Base-by-base conservation (phyloP, 176 grass and related monocot genomes). In the Aegilops umbellulata region DNA sequence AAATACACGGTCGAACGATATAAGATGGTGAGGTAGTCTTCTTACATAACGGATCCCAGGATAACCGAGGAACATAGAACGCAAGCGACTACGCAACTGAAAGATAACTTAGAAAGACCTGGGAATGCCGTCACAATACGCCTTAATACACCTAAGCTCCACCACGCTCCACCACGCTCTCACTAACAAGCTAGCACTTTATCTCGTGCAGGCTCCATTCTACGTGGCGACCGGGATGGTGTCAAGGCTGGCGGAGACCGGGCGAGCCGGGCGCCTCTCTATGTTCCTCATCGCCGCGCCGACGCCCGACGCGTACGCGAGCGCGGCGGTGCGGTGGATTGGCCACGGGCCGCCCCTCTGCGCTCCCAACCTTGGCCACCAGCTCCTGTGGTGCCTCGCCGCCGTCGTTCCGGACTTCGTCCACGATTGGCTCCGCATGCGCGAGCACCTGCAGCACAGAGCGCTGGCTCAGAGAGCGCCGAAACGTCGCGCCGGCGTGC, bases 311-410 rank as follows among this genome's bases (percentile, higher is more conserved):
- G 44, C 47, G 3, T 93, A 87, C 38, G 91, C 85, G 5, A 67
- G 65, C 41, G 84, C 76, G 7, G 84, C 91, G 10, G 24, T 85
- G 22, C 60, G 69, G 2, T 89, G 87, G 79, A 87, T 93, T 26
- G 91, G 91, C 2, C 84, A 85, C 51, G 84, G 81, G n/a, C 16
- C 68, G 26, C 46, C 80, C 5, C 31, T 89, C 23, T 81, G 84
- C 41, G 77, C 55, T 12, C 87, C 91, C 44, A 77, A 85, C 62
- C 29, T 83, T 30, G 17, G 39, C 22, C 91, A 93, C 51, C 84
- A 60, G 49, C 57, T 93, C 38, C 74, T 66, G 64, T 93, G 91
- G 91, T 85, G 68, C 13, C 22, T 64, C 13, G 8, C 80, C 11
- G 62, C 39, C 20, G 5, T 66, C 34, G 9, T 87, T 14, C 84